Evolutionary conservation across 2,329 filamentous ascomycete genomes (phyloP).

Genomic region (Fusarium cyanostomum): DNA sequence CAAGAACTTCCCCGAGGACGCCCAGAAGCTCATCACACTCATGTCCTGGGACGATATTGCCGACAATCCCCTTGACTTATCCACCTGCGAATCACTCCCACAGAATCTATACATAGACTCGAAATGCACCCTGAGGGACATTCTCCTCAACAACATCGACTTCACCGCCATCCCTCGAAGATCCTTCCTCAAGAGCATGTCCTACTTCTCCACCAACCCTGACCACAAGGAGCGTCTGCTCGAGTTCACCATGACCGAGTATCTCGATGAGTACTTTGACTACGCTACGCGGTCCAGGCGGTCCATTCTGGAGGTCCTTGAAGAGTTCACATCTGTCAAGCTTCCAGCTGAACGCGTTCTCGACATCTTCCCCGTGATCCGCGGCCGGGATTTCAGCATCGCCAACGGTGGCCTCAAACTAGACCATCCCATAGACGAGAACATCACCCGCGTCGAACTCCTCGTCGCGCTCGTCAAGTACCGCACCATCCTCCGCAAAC

Average conservation of each 20-base stretch:
- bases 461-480: constrained; percentile 92
- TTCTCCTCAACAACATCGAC: constrained; percentile 86
- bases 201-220: constrained; percentile 75
- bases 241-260: constrained; percentile 83
- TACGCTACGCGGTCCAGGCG: constrained; percentile 91
- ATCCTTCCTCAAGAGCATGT: constrained; percentile 82
- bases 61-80: constrained; percentile 71
- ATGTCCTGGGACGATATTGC: constrained; percentile 83
- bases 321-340: constrained; percentile 86
- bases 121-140: constrained; percentile 71
- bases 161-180: constrained; percentile 89
- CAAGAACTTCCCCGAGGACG: constrained; percentile 85
- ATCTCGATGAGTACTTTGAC: constrained; percentile 92
- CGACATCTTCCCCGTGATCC: constrained; percentile 80
- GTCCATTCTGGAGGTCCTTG: constrained; percentile 89
- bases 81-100: constrained; percentile 46
- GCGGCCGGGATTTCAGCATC: constrained; percentile 94
- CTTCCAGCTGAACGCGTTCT: constrained; percentile 79
- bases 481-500: constrained; percentile 83
- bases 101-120: constrained; percentile 50
- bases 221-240: constrained; percentile 82
- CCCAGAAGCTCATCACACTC: constrained; percentile 77
- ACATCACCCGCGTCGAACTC: constrained; percentile 69
- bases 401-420: constrained; percentile 72
- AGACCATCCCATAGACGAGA: constrained; percentile 37